These are phyloP conservation scores for Hypoxylon sp. DNA, from an alignment of 2,329 filamentous ascomycete species.

Conservation along the genomic window DNA sequence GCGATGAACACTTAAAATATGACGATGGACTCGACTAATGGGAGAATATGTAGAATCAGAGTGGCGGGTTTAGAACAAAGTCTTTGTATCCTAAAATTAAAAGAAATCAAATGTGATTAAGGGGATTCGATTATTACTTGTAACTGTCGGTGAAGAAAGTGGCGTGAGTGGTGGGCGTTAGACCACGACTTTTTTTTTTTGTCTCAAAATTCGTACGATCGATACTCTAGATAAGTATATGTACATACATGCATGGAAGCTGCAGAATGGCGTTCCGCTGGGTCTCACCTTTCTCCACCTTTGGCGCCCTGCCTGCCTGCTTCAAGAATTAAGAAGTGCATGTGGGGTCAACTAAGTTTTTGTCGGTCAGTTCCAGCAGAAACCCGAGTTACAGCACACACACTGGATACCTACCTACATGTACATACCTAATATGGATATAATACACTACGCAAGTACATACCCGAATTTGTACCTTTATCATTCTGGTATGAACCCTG, in stretches of 20 bases:
- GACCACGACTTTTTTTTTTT: slow-evolving; percentile 25
- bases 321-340: slow-evolving; percentile 8
- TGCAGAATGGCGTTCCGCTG: slow-evolving; percentile 30
- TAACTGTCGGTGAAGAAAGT: slow-evolving; percentile 29
- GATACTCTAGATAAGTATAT: slow-evolving; percentile 29
- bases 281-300: slow-evolving; percentile 26
- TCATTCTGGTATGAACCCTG: neutral
- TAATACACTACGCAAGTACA: slow-evolving; percentile 8
- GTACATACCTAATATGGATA: neutral
- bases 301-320: slow-evolving; percentile 3
- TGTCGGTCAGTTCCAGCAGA: slow-evolving; percentile 4
- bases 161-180: slow-evolving; percentile 30
- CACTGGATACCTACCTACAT: neutral
- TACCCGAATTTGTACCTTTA: neutral
- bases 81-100: slow-evolving; percentile 1
- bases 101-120: neutral
- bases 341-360: slow-evolving; percentile 23
- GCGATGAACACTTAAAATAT: slow-evolving; percentile 12
- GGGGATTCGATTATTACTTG: neutral
- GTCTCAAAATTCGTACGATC: slow-evolving; percentile 39
- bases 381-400: slow-evolving; percentile 5
- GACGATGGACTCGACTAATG: slow-evolving; percentile 3
- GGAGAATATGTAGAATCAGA: neutral
- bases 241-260: slow-evolving; percentile 30
- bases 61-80: slow-evolving; percentile 15